Base-by-base conservation (phyloP, 177 flowering plant genomes). In the Vitis hybrid region DNA sequence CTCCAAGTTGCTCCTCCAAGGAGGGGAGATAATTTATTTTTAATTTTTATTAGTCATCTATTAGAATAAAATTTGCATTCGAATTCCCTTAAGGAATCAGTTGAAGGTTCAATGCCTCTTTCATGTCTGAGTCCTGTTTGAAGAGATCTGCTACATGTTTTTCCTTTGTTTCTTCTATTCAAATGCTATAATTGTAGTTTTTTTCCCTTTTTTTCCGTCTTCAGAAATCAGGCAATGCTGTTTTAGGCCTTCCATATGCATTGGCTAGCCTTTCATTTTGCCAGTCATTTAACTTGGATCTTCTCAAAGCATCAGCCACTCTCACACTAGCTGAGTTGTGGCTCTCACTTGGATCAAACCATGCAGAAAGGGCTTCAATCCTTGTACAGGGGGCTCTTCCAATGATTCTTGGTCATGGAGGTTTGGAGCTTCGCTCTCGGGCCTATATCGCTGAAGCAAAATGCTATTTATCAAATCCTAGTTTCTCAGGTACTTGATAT, bases 231-330 rank as follows among this genome's bases (percentile, higher is more conserved):
- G 99, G 97, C 51, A 91, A 91, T 86, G 87, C 93, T 64, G 94
- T 90, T 75, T 79, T 85, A 70, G 98, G 95, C 65, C 88, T 96
- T 60, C 95, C 98, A n/a, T 93, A 90, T 80, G 98, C 89, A 54
- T 79, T 94, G 73, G 99, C 99, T 45, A 85, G 97, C 79, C 88
- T 93, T 75, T 92, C 97, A 21, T 96, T 85, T 82, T 96, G 99
- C 75, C 91, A 89, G 78, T 86, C 95, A 50, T 89, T 89, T 71
- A 93, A 96, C 75, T 76, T 92, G 86, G 99, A 96, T 84, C 97
- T 96, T 71, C 94, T 96, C 6, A 91, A 85, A 84, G 99, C 97
- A 51, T 88, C 97, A 39, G 97, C 91, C 39, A 89, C 92, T 52
- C 80, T 93, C 45, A 85, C 89, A 49, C 77, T 95, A 56, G 94